Conservation (phyloP, 73 alveolate genomes). For the Effrenium voratum region DNA sequence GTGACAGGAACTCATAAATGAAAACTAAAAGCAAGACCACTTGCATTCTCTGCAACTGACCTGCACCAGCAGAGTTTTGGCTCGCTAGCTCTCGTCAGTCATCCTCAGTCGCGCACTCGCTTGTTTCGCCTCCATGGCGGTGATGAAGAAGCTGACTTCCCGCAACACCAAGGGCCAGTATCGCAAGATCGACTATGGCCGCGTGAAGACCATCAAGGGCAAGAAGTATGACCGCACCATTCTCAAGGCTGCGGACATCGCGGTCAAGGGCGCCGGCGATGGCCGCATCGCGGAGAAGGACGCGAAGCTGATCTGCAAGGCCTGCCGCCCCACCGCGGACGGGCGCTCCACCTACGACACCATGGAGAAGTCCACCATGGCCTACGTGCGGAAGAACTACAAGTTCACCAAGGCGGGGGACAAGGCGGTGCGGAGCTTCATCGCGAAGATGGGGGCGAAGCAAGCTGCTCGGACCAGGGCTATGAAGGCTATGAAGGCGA, state of each 20-base stretch:
- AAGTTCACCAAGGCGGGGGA: background rate
- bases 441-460: background rate
- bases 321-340: background rate
- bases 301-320: slow-evolving; percentile 2
- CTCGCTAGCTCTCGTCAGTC: too few relatives aligned
- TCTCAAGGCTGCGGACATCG: slow-evolving; percentile 2
- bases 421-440: too few relatives aligned
- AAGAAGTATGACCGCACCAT: background rate
- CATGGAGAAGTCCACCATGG: slow-evolving; percentile 34
- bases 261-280: slow-evolving; percentile 1
- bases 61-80: too few relatives aligned
- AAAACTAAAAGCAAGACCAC: too few relatives aligned
- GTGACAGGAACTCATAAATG: background rate
- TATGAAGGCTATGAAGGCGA: background rate
- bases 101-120: too few relatives aligned
- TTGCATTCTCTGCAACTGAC: too few relatives aligned
- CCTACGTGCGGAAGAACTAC: slow-evolving; percentile 27
- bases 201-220: slow-evolving; percentile 29
- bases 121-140: background rate
- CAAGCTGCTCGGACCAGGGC: background rate
- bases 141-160: background rate
- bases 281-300: slow-evolving; percentile 20
- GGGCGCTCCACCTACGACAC: slow-evolving; percentile 30
- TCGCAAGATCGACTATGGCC: slow-evolving; percentile 14
- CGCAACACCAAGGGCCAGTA: background rate